Evolutionary conservation across 805 yeast genomes (phyloP).

Genomic region (Brettanomyces custersianus): DNA sequence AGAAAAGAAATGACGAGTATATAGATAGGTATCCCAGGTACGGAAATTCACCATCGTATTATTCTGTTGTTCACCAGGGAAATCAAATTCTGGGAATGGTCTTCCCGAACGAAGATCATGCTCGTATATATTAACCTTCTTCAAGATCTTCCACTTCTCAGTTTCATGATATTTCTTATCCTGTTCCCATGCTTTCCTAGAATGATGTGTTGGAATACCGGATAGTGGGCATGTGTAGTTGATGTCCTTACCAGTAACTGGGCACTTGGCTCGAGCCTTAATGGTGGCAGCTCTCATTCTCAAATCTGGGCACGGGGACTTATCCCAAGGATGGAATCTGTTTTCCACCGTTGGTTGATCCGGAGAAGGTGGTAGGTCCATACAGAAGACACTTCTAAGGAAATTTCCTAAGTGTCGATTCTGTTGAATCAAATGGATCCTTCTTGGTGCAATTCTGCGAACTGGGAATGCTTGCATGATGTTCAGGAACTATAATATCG

Average conservation of each 20-base stretch:
- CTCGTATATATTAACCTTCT: conserved; percentile 85
- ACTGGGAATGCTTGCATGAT: not conserved
- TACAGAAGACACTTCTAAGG: conserved; percentile 28
- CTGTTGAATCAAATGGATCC: not conserved
- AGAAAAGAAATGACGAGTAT: conserved; percentile 85
- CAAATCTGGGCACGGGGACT: conserved; percentile 79
- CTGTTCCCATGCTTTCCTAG: conserved; percentile 78
- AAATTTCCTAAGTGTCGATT: conserved; percentile 24
- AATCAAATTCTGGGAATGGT: conserved; percentile 90
- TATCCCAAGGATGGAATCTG: conserved; percentile 84
- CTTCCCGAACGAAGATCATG: conserved; percentile 93
- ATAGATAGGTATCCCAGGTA: conserved; percentile 89
- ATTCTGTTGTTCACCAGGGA: conserved; percentile 70
- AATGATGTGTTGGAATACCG: conserved; percentile 95
- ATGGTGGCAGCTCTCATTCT: conserved; percentile 89
- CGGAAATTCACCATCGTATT: conserved; percentile 71
- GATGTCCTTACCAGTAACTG: conserved; percentile 75
- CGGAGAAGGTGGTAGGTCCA: conserved; percentile 57
- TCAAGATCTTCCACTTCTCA: conserved; percentile 62
- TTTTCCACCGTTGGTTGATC: conserved; percentile 64
- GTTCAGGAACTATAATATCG: not conserved
- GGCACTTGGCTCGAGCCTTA: conserved; percentile 81
- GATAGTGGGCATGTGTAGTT: conserved; percentile 84
- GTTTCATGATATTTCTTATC: conserved; percentile 66
- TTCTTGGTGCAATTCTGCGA: not conserved